phyloP scores from a whole-genome alignment of 768 basidiomycete genomes.

The Strobilomyces echinocephalus region DNA sequence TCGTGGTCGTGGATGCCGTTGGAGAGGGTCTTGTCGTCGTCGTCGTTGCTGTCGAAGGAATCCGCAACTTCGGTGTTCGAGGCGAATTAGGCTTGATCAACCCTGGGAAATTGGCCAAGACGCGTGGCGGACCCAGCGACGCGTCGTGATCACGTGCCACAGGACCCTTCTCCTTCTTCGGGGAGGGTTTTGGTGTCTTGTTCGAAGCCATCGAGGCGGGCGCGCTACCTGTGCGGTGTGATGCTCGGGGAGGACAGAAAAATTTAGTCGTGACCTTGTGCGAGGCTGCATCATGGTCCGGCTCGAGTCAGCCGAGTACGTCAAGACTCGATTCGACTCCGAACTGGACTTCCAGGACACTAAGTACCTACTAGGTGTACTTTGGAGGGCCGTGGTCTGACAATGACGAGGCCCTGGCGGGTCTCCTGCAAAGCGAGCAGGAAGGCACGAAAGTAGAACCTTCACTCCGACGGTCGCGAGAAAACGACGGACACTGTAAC shows the following conservation, averaged over 20 bases:
- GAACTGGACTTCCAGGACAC: too few species aligned
- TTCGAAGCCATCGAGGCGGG: conserved; percentile 5
- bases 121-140: conserved; percentile 17
- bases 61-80: not conserved
- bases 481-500: too few species aligned
- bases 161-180: not conserved
- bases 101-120: conserved; percentile 28
- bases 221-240: not conserved
- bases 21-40: not conserved
- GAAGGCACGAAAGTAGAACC: too few species aligned
- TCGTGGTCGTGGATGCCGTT: not conserved
- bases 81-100: conserved; percentile 20
- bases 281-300: conserved; percentile 4
- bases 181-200: not conserved
- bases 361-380: too few species aligned
- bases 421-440: too few species aligned
- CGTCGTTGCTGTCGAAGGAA: conserved; percentile 1
- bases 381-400: too few species aligned
- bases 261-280: not conserved
- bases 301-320: conserved; percentile 18
- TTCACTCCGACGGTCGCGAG: too few species aligned
- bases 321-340: conserved; percentile 1
- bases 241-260: not conserved
- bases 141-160: conserved; percentile 29
- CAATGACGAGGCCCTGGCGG: too few species aligned